Percentiles rank a stretch among this genome's conserved stretches.
Evolutionary conservation across 2,329 filamentous ascomycete species (phyloP).

Genomic region (Clarireedia sp.): DNA sequence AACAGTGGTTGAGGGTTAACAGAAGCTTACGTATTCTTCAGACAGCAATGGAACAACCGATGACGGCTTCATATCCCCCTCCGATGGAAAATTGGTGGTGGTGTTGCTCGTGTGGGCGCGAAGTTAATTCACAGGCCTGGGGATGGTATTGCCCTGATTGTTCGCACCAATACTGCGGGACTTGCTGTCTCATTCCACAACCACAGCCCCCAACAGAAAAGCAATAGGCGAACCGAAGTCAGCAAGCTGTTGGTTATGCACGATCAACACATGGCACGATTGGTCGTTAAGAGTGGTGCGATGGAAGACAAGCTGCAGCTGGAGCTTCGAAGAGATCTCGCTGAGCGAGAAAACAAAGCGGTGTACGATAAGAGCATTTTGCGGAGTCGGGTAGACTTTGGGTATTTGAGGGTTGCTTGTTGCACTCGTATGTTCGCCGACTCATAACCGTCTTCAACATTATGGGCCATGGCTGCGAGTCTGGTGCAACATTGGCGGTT

Average conservation of each 20-base stretch:
- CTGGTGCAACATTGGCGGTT: too few species aligned
- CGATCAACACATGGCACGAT: background rate
- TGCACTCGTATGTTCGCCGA: too few species aligned
- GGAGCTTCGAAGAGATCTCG: too few species aligned
- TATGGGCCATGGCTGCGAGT: too few species aligned
- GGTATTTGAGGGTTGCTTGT: too few species aligned
- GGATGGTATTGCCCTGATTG: slow-evolving; percentile 16
- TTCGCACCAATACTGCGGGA: slow-evolving; percentile 3
- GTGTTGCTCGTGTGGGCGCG: slow-evolving; percentile 9
- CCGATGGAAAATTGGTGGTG: slow-evolving; percentile 13
- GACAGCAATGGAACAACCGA: background rate
- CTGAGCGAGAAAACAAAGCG: background rate
- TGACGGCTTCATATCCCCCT: background rate
- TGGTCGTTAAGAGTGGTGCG: background rate
- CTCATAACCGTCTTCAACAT: too few species aligned
- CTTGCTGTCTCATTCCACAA: background rate
- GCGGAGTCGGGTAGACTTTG: too few species aligned
- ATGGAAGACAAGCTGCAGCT: too few species aligned
- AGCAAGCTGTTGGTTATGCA: background rate
- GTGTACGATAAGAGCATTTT: background rate
- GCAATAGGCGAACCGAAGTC: background rate
- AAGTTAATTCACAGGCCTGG: slow-evolving; percentile 10
- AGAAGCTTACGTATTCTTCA: background rate
- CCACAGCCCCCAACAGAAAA: background rate
- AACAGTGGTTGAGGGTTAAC: background rate